A percentile compares a stretch with the other conserved stretches of the same genome.
Evolutionary conservation across 176 grass and related monocot species (phyloP).

Genomic region (Musa schizocarpa): DNA sequence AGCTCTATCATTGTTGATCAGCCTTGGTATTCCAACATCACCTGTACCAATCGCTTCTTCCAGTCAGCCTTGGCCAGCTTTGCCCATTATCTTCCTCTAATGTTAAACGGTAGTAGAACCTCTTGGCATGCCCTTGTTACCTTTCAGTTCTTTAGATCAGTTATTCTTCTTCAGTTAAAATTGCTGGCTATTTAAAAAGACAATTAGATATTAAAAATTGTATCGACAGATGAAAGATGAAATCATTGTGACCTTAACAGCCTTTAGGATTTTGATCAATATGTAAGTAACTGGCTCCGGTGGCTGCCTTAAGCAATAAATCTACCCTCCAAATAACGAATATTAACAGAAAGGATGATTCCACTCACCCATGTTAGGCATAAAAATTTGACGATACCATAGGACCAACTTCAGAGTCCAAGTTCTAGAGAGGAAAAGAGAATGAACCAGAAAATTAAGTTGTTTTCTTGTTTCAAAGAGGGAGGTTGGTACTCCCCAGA

Average conservation of each 20-base stretch:
- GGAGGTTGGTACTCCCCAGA: too few species aligned
- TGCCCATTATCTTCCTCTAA: too few species aligned
- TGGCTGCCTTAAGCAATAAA: neutral
- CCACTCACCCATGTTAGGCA: neutral
- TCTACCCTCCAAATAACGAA: neutral
- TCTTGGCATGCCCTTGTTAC: too few species aligned
- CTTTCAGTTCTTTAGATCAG: neutral
- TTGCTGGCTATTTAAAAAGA: neutral
- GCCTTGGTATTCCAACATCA: too few species aligned
- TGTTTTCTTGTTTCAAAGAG: too few species aligned
- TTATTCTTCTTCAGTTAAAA: neutral
- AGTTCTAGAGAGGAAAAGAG: neutral
- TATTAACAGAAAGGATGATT: neutral
- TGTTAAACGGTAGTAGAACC: too few species aligned
- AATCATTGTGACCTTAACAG: neutral
- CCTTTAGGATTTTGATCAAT: neutral
- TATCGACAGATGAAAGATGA: neutral
- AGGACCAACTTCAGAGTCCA: neutral
- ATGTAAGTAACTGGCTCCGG: neutral
- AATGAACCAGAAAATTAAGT: neutral
- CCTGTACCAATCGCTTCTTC: too few species aligned
- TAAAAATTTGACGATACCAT: neutral
- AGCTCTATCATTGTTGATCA: too few species aligned
- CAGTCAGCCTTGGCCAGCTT: too few species aligned
- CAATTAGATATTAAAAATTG: neutral